phyloP scores from a whole-genome alignment of 495 filamentous ascomycete genomes.

The Trichoderma gamsii region DNA sequence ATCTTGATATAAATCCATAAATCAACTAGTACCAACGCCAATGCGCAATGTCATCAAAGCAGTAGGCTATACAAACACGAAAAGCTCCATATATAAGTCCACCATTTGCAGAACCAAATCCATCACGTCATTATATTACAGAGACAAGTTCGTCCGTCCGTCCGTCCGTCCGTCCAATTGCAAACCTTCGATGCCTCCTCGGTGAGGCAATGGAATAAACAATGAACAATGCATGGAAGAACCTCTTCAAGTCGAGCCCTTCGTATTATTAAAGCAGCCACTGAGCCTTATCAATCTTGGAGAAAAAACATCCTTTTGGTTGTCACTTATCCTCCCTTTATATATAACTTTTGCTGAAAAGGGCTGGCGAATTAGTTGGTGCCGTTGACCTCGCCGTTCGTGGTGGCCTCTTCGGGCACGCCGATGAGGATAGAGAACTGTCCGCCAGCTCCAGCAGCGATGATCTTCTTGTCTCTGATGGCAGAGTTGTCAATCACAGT shows the following conservation, averaged over 20 bases:
- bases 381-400: slow-evolving; percentile 9
- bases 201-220: not conserved
- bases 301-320: not conserved
- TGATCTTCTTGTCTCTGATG: slow-evolving; percentile 50
- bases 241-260: not conserved
- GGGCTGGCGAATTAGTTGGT: not conserved
- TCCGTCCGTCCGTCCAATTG: not conserved
- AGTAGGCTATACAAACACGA: not conserved
- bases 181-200: not conserved
- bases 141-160: not conserved
- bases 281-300: not conserved
- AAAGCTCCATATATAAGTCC: slow-evolving; percentile 11
- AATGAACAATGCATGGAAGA: not conserved
- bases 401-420: slow-evolving; percentile 17
- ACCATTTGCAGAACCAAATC: not conserved
- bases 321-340: not conserved
- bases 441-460: slow-evolving; percentile 55
- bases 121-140: slow-evolving; percentile 6
- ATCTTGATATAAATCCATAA: not conserved
- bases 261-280: not conserved
- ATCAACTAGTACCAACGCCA: not conserved
- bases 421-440: slow-evolving; percentile 58
- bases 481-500: slow-evolving; percentile 59
- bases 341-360: not conserved
- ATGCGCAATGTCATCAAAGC: not conserved